A percentile compares a stretch with the other conserved stretches of the same genome.
Conservation (phyloP, 305 asterid genomes). For the Fraxinus albicans region DNA sequence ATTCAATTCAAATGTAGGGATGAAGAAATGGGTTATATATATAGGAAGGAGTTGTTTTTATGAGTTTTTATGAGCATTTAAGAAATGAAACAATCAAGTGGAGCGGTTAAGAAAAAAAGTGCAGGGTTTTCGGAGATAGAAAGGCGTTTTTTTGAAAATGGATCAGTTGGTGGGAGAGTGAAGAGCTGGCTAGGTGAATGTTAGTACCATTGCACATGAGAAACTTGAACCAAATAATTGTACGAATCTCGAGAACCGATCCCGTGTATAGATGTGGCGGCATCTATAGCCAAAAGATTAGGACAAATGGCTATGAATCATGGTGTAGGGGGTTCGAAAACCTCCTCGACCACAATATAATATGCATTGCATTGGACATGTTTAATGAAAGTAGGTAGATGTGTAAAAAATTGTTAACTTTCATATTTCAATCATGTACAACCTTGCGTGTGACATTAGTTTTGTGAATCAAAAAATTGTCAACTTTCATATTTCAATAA, state of each 20-base stretch:
- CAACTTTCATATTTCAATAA: neutral
- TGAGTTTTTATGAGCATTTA: constrained; percentile 31
- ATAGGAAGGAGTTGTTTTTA: constrained; percentile 9
- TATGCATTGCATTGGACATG: neutral
- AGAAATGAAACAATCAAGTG: constrained; percentile 34
- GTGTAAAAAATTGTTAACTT: neutral
- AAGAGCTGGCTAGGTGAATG: neutral
- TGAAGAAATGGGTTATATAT: constrained; percentile 25
- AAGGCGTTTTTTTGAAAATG: constrained; percentile 27
- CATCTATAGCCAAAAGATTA: neutral
- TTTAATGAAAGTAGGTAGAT: no score
- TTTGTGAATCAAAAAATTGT: neutral
- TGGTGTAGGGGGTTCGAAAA: neutral
- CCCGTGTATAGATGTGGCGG: neutral
- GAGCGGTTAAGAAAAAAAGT: constrained; percentile 58
- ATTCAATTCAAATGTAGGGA: constrained; percentile 17
- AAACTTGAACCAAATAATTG: neutral
- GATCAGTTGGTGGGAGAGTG: constrained; percentile 29
- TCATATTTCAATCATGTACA: neutral
- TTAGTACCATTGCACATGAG: neutral
- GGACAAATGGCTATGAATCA: neutral
- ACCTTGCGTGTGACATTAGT: neutral
- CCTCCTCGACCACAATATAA: neutral
- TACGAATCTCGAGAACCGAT: neutral
- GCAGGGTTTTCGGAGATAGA: constrained; percentile 39